These are phyloP conservation scores for Helminthosporium solani DNA, from an alignment of 2,329 filamentous ascomycete species.

Conservation along the genomic window DNA sequence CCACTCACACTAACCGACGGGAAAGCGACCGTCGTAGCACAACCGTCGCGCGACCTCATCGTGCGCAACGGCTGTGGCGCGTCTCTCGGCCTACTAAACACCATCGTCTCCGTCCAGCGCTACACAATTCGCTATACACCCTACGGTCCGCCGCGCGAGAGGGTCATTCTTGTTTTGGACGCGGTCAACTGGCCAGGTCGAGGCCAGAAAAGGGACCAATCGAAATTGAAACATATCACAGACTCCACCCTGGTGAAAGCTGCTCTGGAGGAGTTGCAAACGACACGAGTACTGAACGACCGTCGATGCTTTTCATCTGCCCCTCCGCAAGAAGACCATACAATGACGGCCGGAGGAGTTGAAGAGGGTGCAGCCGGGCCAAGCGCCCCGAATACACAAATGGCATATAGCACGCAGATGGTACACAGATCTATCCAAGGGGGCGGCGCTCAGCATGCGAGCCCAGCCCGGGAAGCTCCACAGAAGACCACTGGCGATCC, in stretches of 20 bases:
- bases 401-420: slow-evolving; percentile 25
- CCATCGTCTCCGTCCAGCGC: slow-evolving; percentile 19
- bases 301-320: slow-evolving; percentile 16
- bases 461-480: neutral
- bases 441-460: neutral
- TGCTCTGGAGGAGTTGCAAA: slow-evolving; percentile 11
- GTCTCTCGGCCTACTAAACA: neutral
- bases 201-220: neutral
- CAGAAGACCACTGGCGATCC: neutral
- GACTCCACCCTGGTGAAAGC: slow-evolving; percentile 6
- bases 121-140: slow-evolving; percentile 29
- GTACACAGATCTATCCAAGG: slow-evolving; percentile 4
- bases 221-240: slow-evolving; percentile 7
- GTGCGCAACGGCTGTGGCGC: neutral
- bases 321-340: slow-evolving; percentile 2
- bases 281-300: slow-evolving; percentile 17
- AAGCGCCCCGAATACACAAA: slow-evolving; percentile 17
- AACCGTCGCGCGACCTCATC: slow-evolving; percentile 14
- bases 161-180: slow-evolving; percentile 25
- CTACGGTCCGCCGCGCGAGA: slow-evolving; percentile 25
- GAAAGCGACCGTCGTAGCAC: slow-evolving; percentile 17
- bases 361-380: neutral
- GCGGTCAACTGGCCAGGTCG: slow-evolving; percentile 16
- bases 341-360: slow-evolving; percentile 9
- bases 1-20: slow-evolving; percentile 35